Base-by-base conservation (phyloP, 495 filamentous ascomycete species). In the Penicillium robsamsonii region DNA sequence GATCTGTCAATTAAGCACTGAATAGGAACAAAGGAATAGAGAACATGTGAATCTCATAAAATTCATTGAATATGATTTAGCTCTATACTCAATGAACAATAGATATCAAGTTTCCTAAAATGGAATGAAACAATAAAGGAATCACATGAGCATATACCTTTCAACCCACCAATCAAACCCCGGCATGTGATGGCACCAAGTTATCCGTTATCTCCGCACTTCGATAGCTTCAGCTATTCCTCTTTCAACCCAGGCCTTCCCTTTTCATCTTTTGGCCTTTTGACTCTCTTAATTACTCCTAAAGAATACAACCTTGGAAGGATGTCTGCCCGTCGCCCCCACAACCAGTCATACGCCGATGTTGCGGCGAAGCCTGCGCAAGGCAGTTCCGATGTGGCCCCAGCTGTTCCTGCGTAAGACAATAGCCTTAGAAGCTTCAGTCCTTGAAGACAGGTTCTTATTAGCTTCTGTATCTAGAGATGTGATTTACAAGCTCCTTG, bases 401-500 rank as follows among this genome's bases (percentile, higher is more conserved):
- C 89, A 43, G 87, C 86, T 35, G 89, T 95, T 33, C 89, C 90
- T 37, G 78, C 78, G 89, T 92, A 75, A 69, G 84, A 35, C 51
- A 47, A 33, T 13, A 18, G 13, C 50, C 50, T 49, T 42, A 42
- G 22, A 33, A 50, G 10, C 43, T 46, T n/a, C 40, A 47, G 30
- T 51, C n/a, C 13, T 41, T 27, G 22, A 42, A 41, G 31, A 52
- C 35, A 38, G 52, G n/a, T 15, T 45, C 11, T 56, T 30, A 31
- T 37, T 37, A n/a, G 17, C 11, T 55, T 29, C 24, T 43, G 37
- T 45, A 17, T 51, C 25, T 52, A 98, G 94, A 37, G 75, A 86
- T 65, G 91, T 97, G 49, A 95, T 99, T 51, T 74, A 85, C 56
- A 97, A 97, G 72, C 82, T 99, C 8, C 78, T 97, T 8, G 84